Evolutionary conservation across 352 stramenopile genomes (phyloP).

Genomic region (Phytophthora fragariaefolia): DNA sequence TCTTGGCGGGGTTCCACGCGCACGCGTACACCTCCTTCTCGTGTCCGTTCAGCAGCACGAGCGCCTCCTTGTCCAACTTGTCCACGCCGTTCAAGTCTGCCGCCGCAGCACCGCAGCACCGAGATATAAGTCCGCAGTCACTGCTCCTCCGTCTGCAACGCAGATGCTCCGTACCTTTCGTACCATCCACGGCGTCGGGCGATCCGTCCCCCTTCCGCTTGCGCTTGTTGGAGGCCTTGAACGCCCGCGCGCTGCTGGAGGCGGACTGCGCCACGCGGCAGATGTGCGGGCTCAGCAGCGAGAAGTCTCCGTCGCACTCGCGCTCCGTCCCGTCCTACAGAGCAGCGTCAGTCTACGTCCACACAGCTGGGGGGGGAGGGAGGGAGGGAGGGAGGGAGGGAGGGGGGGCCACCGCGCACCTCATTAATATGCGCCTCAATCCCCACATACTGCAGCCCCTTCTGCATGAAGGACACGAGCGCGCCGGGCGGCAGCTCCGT

Average conservation of each 20-base stretch:
- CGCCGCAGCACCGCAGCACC: no score
- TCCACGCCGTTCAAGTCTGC: conserved; percentile 71
- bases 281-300: conserved; percentile 92
- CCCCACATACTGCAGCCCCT: conserved; percentile 96
- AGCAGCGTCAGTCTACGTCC: no score
- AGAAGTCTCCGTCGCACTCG: conserved; percentile 91
- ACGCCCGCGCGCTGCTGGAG: conserved; percentile 66
- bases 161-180: no score
- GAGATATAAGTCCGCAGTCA: no score
- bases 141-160: no score
- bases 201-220: conserved; percentile 83
- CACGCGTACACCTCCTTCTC: conserved; percentile 97
- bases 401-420: no score
- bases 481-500: conserved; percentile 95
- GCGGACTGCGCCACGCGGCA: conserved; percentile 85
- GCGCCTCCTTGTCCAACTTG: conserved; percentile 63
- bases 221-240: conserved; percentile 80
- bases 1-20: conserved; percentile 96
- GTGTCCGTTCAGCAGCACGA: conserved; percentile 79
- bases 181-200: conserved; percentile 64
- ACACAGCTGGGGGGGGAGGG: no score
- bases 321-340: conserved; percentile 82
- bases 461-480: conserved; percentile 98
- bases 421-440: conserved; percentile 93
- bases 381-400: no score